Evolutionary conservation across 2,329 filamentous ascomycete species (phyloP), one percentile per base, ranked within the genome.

Genomic region (Claviceps arundinis): DNA sequence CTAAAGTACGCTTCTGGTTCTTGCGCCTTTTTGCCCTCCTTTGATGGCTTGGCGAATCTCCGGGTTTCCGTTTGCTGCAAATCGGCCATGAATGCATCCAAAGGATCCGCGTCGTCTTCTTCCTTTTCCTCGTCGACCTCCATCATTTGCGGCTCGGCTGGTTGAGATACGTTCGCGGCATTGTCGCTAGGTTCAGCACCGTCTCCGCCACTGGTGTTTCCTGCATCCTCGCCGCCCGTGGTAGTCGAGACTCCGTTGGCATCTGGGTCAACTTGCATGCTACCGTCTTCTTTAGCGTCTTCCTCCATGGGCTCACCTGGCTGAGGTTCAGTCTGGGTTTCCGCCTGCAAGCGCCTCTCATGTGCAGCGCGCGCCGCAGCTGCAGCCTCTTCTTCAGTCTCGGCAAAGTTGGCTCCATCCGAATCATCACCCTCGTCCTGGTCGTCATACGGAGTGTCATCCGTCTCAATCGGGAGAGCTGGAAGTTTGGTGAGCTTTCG

Each of bases 51-150:
- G 43, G 55, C 53, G n/a, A 64, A 60, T 48, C 66, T 66, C 50
- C 68, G 71, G 56, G 77, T 66, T 52, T 80, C 76, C 3, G 85
- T 68, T 41, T 76, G 67, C 51, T 77, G 74, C 16, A 82, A 73
- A 55, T 78, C 80, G 50, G 82, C 85, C 93, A 98, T 98, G 71
- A 94, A 98, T n/a, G 89, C 91, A 70, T 98, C 93, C 40, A 98
- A 73, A 7, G 93, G 89, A 65, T 98, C 93, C 38, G 93, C 70
- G 46, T 89, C 87, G 51, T 89, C 83, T 52, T 81, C 75, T 37
- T 70, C 68, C 52, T 68, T 66, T 11, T 89, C 86, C 54, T 87
- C 82, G 58, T 82, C 80, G 54, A 80, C 69, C 30, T 81, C 74
- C 78, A 83, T 84, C 37, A 83, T 84, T 38, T 70, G 62, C 37